Evolutionary conservation across 164 flowering plant genomes (phyloP).

Genomic region (Kingdonia uniflora): DNA sequence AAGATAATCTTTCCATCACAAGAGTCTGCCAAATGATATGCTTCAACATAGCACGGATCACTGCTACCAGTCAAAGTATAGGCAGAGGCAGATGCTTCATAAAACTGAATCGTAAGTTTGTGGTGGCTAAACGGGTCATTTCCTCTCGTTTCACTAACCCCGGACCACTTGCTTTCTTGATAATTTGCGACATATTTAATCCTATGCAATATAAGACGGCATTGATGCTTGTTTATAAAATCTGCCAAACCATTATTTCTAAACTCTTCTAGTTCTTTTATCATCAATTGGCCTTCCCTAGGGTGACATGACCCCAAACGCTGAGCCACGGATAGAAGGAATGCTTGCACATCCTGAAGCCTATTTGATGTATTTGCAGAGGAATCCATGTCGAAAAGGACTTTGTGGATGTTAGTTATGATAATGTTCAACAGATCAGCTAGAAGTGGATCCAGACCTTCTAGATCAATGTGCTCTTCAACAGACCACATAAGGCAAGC

Average conservation of each 20-base stretch:
- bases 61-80: conserved; percentile 90
- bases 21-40: conserved; percentile 89
- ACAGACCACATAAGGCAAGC: conserved; percentile 89
- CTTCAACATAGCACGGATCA: conserved; percentile 97
- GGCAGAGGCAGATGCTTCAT: conserved; percentile 88
- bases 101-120: conserved; percentile 90
- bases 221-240: conserved; percentile 90
- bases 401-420: conserved; percentile 72
- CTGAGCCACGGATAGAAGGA: conserved; percentile 79
- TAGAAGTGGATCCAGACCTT: conserved; percentile 96
- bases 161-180: conserved; percentile 86
- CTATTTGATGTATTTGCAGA: conserved; percentile 71
- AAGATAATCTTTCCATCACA: conserved; percentile 84
- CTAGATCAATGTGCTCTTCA: conserved; percentile 83
- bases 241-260: conserved; percentile 63
- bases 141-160: conserved; percentile 86
- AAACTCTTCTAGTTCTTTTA: conserved; percentile 91
- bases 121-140: conserved; percentile 99
- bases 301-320: conserved; percentile 80
- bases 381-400: conserved; percentile 68
- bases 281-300: conserved; percentile 73
- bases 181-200: conserved; percentile 64
- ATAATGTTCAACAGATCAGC: conserved; percentile 88
- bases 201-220: conserved; percentile 82
- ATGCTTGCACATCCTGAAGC: conserved; percentile 93